Evolutionary conservation across 169 alveolate species (phyloP).

Genomic region (Eimeria nieschulzi): DNA sequence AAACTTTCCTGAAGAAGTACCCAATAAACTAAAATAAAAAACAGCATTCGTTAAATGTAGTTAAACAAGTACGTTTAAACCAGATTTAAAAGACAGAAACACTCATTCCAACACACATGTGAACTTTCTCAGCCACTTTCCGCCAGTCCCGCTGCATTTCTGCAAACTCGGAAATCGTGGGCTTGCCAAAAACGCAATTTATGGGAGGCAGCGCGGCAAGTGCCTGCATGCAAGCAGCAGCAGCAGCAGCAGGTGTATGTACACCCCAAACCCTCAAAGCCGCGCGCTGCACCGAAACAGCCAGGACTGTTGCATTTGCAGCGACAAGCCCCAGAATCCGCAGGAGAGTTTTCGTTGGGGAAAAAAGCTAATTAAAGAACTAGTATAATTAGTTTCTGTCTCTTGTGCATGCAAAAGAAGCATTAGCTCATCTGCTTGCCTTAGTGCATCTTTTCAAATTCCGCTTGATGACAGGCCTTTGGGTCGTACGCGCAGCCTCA

Average conservation of each 20-base stretch:
- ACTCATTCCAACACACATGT: conserved; percentile 38
- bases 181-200: conserved; percentile 39
- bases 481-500: conserved; percentile 79
- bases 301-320: no score
- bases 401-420: no score
- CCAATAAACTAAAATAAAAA: background rate
- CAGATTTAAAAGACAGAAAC: no score
- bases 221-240: background rate
- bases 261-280: background rate
- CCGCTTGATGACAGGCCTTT: conserved; percentile 22
- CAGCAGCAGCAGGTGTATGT: background rate
- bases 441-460: background rate
- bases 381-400: no score
- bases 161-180: conserved; percentile 12
- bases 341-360: no score
- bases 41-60: background rate
- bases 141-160: background rate
- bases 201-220: conserved; percentile 3
- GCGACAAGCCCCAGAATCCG: no score
- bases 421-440: background rate
- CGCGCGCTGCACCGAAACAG: background rate
- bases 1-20: conserved; percentile 4
- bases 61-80: background rate
- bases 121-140: background rate
- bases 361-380: no score